Conservation (phyloP, 805 yeast species). For the Lipomyces oligophaga region DNA sequence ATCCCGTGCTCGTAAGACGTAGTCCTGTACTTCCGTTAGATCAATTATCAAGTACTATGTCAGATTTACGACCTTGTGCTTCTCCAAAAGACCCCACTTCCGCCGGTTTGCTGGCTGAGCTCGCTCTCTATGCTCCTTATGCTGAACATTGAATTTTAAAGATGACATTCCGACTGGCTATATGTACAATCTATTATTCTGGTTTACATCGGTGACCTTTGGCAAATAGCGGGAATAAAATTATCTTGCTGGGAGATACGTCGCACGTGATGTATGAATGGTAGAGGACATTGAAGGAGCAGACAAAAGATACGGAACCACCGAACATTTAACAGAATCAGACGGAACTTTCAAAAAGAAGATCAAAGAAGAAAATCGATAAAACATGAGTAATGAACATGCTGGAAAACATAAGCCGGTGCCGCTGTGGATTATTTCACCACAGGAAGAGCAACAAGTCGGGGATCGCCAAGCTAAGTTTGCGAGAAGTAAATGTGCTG, state of each 20-base stretch:
- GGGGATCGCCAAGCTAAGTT: conserved; percentile 10
- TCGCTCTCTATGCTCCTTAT: conserved; percentile 93
- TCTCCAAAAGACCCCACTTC: conserved; percentile 81
- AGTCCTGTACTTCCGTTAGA: conserved; percentile 38
- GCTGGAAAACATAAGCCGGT: conserved; percentile 7
- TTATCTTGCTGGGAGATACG: too few species aligned
- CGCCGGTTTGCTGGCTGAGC: conserved; percentile 75
- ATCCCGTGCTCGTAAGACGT: conserved; percentile 62
- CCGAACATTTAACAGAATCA: too few species aligned
- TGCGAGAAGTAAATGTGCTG: conserved; percentile 18
- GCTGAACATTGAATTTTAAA: conserved; percentile 84
- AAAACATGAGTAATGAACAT: background rate
- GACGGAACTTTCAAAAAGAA: too few species aligned
- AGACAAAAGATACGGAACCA: too few species aligned
- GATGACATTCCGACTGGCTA: conserved; percentile 53
- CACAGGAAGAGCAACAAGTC: conserved; percentile 18
- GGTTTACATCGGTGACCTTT: too few species aligned
- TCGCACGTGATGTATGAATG: too few species aligned
- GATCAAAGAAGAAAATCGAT: too few species aligned
- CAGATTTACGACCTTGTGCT: too few species aligned
- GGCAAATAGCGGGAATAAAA: too few species aligned
- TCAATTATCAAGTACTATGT: background rate
- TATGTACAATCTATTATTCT: too few species aligned
- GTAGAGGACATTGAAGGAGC: too few species aligned
- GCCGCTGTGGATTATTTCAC: conserved; percentile 26